Conservation (phyloP, 306 rosid genomes). For the Albizia julibrissin region DNA sequence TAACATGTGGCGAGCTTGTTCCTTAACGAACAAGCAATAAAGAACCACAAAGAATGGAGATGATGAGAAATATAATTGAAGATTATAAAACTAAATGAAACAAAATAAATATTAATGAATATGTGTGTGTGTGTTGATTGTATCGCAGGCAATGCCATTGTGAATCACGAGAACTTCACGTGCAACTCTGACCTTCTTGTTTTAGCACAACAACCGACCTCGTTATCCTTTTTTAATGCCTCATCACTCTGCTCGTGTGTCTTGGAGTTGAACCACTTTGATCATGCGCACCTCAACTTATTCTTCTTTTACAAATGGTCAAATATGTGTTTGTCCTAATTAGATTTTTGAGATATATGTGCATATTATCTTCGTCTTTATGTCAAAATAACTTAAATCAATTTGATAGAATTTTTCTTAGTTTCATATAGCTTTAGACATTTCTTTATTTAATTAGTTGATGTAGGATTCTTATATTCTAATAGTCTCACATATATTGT, state of each 20-base stretch:
- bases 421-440: too few species aligned
- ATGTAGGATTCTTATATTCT: too few species aligned
- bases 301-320: neutral
- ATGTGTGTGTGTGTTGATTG: constrained; percentile 41
- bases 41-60: constrained; percentile 24
- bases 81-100: neutral
- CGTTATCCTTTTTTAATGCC: constrained; percentile 2
- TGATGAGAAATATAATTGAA: neutral
- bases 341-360: too few species aligned
- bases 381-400: too few species aligned
- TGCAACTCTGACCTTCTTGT: constrained; percentile 77
- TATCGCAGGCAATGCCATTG: constrained; percentile 69
- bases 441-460: too few species aligned
- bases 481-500: too few species aligned
- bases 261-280: constrained; percentile 51
- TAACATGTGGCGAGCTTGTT: constrained; percentile 43
- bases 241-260: constrained; percentile 30
- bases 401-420: too few species aligned
- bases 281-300: constrained; percentile 10
- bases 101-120: neutral
- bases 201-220: constrained; percentile 48
- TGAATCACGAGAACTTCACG: constrained; percentile 92
- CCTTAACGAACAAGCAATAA: constrained; percentile 40
- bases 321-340: neutral
- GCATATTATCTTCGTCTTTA: too few species aligned